Evolutionary conservation across 78 protist genomes (phyloP).

Genomic region (Emiliania huxleyi): DNA sequence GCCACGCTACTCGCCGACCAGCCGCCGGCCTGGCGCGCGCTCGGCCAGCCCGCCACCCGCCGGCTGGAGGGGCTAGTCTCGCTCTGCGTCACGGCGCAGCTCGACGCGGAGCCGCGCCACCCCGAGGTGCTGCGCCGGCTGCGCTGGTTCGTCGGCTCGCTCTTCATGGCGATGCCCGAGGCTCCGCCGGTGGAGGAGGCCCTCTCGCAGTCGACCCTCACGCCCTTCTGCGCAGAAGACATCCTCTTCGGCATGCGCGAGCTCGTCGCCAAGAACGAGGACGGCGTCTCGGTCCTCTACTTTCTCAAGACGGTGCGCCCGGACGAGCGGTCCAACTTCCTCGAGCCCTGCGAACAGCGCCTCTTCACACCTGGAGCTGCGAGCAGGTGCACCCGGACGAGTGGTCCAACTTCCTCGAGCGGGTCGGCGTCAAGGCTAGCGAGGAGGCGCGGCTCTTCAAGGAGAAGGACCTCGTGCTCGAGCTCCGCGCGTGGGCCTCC

Average conservation of each 20-base stretch:
- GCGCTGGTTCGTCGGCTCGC: constrained; percentile 19
- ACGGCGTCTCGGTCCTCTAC: neutral
- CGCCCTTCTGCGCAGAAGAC: constrained; percentile 43
- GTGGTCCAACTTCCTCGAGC: constrained; percentile 17
- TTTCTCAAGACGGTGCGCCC: neutral
- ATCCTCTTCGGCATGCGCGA: constrained; percentile 4
- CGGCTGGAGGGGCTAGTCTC: neutral
- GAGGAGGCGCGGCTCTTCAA: neutral
- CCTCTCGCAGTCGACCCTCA: neutral
- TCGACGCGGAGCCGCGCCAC: neutral
- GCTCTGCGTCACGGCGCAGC: neutral
- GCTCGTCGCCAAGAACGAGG: neutral
- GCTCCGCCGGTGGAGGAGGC: constrained; percentile 15
- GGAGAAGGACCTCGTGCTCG: neutral
- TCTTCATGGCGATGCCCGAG: constrained; percentile 35
- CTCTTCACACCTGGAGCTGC: no score
- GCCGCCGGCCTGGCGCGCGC: neutral
- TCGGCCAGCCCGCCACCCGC: neutral
- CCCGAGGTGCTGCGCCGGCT: neutral
- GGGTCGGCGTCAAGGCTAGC: neutral
- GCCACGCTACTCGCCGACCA: neutral
- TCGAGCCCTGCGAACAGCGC: neutral
- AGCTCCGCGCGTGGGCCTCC: constrained; percentile 35
- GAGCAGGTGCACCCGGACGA: neutral
- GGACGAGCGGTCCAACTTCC: neutral